These are phyloP conservation scores for Colletotrichum noveboracense DNA, from an alignment of 2,329 filamentous ascomycete genomes.

Conservation along the genomic window DNA sequence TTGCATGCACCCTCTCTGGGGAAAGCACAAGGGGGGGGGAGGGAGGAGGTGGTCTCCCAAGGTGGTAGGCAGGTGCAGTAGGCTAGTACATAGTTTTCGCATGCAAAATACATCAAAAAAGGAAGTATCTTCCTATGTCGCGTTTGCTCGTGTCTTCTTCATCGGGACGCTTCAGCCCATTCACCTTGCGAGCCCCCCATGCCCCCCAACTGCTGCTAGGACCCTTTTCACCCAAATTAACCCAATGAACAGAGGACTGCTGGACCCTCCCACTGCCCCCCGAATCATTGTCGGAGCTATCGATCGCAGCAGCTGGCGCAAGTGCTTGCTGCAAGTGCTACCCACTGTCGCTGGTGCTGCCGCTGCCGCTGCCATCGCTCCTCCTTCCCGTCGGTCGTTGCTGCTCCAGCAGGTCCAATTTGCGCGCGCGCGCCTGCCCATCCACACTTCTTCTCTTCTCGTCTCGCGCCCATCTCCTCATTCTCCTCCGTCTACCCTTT, in stretches of 20 bases:
- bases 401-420: constrained; percentile 1
- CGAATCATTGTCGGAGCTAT: not conserved
- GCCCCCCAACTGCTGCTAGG: not conserved
- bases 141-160: not conserved
- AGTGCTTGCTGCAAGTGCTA: not conserved
- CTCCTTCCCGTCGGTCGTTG: not conserved
- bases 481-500: not conserved
- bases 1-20: constrained; percentile 1
- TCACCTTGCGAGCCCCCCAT: not conserved
- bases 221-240: constrained; percentile 3
- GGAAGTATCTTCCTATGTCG: not conserved
- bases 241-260: constrained; percentile 16
- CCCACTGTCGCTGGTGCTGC: not conserved
- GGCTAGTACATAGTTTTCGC: not conserved
- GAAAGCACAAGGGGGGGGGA: not conserved
- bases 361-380: not conserved
- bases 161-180: not conserved
- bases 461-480: not conserved
- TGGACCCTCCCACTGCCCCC: constrained; percentile 10
- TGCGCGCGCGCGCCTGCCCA: not conserved
- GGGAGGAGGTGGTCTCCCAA: not conserved
- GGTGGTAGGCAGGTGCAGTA: not conserved
- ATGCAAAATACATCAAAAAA: rapidly evolving
- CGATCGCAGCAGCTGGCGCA: not conserved
- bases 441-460: not conserved